These are phyloP conservation scores for Apophysomyces variabilis DNA, from an alignment of 371 early-diverging fungal genomes.

Conservation along the genomic window DNA sequence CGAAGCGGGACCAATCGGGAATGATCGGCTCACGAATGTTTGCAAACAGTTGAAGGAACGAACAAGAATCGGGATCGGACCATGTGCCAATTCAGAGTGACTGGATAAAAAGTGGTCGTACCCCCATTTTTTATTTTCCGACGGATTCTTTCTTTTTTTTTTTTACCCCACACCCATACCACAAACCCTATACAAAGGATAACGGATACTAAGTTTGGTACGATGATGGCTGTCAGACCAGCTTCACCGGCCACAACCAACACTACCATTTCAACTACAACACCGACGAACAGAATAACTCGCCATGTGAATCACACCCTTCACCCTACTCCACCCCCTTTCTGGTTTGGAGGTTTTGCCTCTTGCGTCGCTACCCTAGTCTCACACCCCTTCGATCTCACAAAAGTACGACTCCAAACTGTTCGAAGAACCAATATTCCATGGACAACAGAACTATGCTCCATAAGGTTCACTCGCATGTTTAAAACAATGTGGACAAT, in stretches of 20 bases:
- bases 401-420: conserved; percentile 80
- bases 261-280: not conserved
- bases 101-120: not conserved
- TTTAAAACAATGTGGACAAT: conserved; percentile 51
- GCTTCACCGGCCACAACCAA: not conserved
- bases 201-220: conserved; percentile 12
- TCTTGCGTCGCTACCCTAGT: conserved; percentile 67
- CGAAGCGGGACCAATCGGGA: not conserved
- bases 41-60: not conserved
- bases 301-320: not conserved
- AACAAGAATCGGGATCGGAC: not conserved
- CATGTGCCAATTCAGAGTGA: conserved; percentile 2
- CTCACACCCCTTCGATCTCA: conserved; percentile 78
- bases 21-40: not conserved
- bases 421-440: conserved; percentile 27
- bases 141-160: not conserved
- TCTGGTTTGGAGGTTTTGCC: conserved; percentile 66
- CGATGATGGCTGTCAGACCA: conserved; percentile 12
- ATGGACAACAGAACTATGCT: conserved; percentile 26
- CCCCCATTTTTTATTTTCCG: too few species aligned
- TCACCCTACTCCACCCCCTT: conserved; percentile 44
- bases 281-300: not conserved
- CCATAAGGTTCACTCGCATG: conserved; percentile 40
- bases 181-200: not conserved
- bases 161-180: not conserved